A percentile compares a stretch with the other conserved stretches of the same genome.
phyloP scores from a whole-genome alignment of 2,329 filamentous ascomycete genomes.

The Fusarium sp. region DNA sequence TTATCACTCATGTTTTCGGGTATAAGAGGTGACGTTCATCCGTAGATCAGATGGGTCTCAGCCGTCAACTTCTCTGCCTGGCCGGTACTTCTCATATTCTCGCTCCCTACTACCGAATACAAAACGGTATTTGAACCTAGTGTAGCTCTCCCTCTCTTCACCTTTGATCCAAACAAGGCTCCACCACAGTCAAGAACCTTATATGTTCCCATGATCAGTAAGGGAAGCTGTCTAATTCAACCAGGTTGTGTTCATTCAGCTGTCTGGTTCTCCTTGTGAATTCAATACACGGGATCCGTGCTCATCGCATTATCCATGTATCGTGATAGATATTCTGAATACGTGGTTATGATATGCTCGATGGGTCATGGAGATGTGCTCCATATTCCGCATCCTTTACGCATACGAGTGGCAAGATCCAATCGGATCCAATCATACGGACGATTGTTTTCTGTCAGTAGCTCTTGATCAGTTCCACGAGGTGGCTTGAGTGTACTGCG shows the following conservation, averaged over 20 bases:
- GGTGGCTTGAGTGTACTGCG: no score
- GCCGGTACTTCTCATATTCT: not conserved
- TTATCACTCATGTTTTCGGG: constrained; percentile 6
- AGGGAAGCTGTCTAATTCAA: not conserved
- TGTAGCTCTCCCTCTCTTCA: no score
- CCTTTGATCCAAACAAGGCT: no score
- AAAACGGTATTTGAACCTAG: no score
- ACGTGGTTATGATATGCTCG: not conserved
- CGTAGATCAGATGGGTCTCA: not conserved
- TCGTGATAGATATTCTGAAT: not conserved
- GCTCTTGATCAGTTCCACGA: no score
- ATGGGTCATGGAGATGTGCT: not conserved
- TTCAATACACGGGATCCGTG: not conserved
- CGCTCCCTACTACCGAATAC: no score
- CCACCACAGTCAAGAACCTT: no score
- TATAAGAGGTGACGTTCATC: constrained; percentile 23
- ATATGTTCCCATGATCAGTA: not conserved
- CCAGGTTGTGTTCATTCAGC: not conserved
- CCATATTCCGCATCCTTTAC: no score
- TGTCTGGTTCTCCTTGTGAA: not conserved
- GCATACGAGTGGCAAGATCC: no score
- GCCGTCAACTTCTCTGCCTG: not conserved
- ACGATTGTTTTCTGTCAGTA: no score
- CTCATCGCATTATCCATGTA: not conserved
- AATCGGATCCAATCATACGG: no score